Percentiles rank a stretch among this genome's conserved stretches.
These are phyloP conservation scores for Naganishia onofrii DNA, from an alignment of 768 basidiomycete genomes.

Conservation along the genomic window DNA sequence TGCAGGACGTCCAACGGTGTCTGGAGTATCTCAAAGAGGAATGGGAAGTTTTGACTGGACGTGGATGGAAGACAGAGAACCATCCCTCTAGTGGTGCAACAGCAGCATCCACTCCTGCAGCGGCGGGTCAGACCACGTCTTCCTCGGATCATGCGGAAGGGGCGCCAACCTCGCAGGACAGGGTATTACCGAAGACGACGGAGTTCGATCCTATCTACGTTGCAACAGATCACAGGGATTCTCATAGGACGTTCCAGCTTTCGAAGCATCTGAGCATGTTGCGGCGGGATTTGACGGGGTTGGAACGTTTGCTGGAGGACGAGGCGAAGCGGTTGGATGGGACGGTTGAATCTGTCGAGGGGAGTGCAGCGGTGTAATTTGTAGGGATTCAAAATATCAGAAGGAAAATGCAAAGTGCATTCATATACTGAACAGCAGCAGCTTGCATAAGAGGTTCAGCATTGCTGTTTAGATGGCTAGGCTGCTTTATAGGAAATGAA, in stretches of 20 bases:
- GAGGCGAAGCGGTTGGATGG: neutral
- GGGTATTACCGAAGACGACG: neutral
- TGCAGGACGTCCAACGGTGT: constrained; percentile 7
- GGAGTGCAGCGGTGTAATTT: neutral
- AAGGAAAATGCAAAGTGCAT: too few relatives aligned
- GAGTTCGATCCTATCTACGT: neutral
- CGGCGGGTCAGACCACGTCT: neutral
- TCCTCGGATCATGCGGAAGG: neutral
- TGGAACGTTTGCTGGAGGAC: constrained; percentile 1
- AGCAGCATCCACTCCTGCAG: neutral
- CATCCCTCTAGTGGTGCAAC: neutral
- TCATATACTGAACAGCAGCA: too few relatives aligned
- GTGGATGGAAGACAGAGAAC: neutral
- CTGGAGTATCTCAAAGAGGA: constrained; percentile 19
- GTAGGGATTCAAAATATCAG: too few relatives aligned
- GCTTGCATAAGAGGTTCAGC: too few relatives aligned
- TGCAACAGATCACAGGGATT: neutral
- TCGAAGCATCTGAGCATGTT: constrained; percentile 17
- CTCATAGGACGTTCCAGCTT: constrained; percentile 1
- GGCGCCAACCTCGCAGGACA: neutral
- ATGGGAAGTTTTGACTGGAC: constrained; percentile 25
- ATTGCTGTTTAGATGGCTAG: neutral
- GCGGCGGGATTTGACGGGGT: constrained; percentile 4
- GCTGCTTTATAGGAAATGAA: neutral
- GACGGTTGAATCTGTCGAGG: neutral